Evolutionary conservation across 257 asterid species (phyloP), one percentile per base, ranked within the genome.

Genomic region (Gynochthodes officinalis): DNA sequence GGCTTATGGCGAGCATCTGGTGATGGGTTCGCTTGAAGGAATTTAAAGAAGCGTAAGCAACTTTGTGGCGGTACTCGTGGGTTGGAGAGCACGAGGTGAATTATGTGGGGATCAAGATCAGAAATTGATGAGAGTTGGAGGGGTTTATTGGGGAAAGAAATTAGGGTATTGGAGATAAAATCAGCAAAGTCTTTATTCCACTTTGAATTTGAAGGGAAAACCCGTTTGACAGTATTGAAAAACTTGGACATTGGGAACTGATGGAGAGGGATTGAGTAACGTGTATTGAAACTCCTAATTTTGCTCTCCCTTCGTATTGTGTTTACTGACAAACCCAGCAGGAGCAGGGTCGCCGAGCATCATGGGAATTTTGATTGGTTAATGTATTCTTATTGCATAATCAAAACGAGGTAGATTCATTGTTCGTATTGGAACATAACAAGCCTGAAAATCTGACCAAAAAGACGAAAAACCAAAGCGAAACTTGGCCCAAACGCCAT

Each of bases 21-120:
- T 37, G 88, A 80, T 15, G 32, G 69, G 66, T 81, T 81, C 32
- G 64, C 50, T 72, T 64, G 80, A 50, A 89, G 80, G 69, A 83
- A 86, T 37, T 79, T 83, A 80, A 88, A 91, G 89, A 91, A 87
- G 69, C 77, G 80, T 68, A 88, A 78, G 83, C 93, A 87, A 23
- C 85, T 76, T 32, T 78, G 71, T 42, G 79, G 69, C 50, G 97
- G 85, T 42, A 88, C 67, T 67, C 46, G 76, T 4, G 91, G 96
- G 84, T 91, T 87, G 25, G 93, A 81, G 78, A 90, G 84, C 50
- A 94, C 84, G 30, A 84, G 89, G 76, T 71, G 79, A 64, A 79
- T 83, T 54, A 81, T 67, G 40, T 64, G 73, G 76, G 90, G 72
- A 79, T 87, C 83, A 18, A 89, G 79, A 69, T 75, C 64, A 73